Percentiles rank a stretch among this genome's conserved stretches.
phyloP scores from a whole-genome alignment of 2,329 filamentous ascomycete genomes.

The Macroventuria anomochaeta region DNA sequence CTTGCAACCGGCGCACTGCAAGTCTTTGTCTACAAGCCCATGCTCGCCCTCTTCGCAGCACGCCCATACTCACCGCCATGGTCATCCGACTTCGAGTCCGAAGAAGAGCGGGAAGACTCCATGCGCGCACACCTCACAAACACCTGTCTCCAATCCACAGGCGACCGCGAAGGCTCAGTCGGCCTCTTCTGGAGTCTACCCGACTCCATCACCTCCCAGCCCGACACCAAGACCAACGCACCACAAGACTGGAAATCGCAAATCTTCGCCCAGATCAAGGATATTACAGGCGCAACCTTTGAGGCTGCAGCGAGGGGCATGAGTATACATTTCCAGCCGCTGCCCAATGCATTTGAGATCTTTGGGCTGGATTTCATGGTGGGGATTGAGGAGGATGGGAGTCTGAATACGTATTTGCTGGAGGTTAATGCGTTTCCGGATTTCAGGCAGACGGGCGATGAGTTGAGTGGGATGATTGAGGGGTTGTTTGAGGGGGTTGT shows the following conservation, averaged over 20 bases:
- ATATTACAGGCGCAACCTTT: constrained; percentile 77
- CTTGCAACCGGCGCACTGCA: constrained; percentile 78
- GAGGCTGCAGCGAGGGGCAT: constrained; percentile 84
- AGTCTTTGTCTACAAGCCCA: constrained; percentile 85
- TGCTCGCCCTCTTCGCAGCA: constrained; percentile 92
- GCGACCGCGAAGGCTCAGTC: constrained; percentile 68
- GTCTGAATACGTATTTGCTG: constrained; percentile 70
- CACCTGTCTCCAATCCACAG: constrained; percentile 79
- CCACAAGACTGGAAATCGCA: constrained; percentile 58
- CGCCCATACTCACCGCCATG: constrained; percentile 73
- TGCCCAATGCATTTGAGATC: constrained; percentile 88
- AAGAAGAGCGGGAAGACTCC: constrained; percentile 40
- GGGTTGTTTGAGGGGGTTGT: constrained; percentile 80
- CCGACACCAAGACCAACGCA: not conserved
- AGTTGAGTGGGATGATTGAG: constrained; percentile 72
- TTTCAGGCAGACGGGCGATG: constrained; percentile 86
- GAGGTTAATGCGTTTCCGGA: constrained; percentile 98
- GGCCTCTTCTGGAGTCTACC: constrained; percentile 76
- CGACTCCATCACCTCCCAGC: constrained; percentile 31
- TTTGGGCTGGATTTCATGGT: constrained; percentile 93
- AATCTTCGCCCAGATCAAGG: constrained; percentile 78
- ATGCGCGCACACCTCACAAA: constrained; percentile 88
- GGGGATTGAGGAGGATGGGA: constrained; percentile 52
- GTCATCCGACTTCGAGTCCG: constrained; percentile 29
- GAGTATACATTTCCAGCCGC: constrained; percentile 88